Evolutionary conservation across 345 rosid species (phyloP).

Genomic region (Camelina sativa): DNA sequence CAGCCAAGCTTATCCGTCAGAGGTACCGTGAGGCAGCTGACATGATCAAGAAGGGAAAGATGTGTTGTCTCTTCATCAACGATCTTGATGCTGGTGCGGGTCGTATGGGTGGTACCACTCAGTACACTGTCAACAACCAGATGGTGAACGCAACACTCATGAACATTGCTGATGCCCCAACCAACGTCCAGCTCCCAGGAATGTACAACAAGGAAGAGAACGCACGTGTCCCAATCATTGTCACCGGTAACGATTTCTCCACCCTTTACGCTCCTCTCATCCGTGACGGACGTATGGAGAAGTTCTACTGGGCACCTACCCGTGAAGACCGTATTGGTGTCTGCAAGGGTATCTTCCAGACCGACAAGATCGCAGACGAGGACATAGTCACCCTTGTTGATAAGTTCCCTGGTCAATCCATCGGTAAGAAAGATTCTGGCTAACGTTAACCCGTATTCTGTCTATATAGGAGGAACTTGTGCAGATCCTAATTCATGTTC

Average conservation of each 20-base stretch:
- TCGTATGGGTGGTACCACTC: constrained; percentile 94
- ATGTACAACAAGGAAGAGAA: constrained; percentile 99
- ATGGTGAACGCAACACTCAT: constrained; percentile 99
- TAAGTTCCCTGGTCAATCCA: constrained; percentile 96
- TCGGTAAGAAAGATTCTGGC: constrained; percentile 51
- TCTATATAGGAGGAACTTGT: not conserved
- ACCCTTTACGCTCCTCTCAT: constrained; percentile 95
- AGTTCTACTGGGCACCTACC: constrained; percentile 99
- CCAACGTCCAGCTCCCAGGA: constrained; percentile 92
- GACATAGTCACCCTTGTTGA: constrained; percentile 80
- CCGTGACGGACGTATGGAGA: constrained; percentile 99
- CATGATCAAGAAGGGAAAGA: constrained; percentile 90
- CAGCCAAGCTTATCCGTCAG: constrained; percentile 94
- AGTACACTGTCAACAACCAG: constrained; percentile 98
- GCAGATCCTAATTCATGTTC: too few species aligned
- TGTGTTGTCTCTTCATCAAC: constrained; percentile 95
- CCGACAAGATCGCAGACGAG: constrained; percentile 52
- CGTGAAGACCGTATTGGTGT: constrained; percentile 95
- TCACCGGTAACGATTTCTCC: constrained; percentile 99
- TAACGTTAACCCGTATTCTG: not conserved
- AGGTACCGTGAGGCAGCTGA: constrained; percentile 99
- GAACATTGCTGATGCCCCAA: constrained; percentile 99
- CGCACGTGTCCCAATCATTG: constrained; percentile 91
- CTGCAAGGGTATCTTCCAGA: constrained; percentile 82
- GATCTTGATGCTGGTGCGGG: constrained; percentile 99